Evolutionary conservation across 208 protist genomes (phyloP), one percentile per base, ranked within the genome.

Genomic region (Leishmania braziliensis): DNA sequence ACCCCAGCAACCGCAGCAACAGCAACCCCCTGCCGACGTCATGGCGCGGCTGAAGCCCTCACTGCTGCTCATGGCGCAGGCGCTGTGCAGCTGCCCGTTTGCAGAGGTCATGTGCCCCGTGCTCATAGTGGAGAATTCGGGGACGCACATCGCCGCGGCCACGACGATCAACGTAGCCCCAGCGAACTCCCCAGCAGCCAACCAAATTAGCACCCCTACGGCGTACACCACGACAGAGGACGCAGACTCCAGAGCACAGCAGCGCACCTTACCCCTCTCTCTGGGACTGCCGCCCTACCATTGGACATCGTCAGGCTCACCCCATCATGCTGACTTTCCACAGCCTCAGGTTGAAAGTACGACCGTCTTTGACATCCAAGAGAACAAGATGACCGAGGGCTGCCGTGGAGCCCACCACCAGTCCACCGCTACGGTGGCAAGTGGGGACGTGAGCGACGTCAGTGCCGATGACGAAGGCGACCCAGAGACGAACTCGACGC

Each of bases 71-170:
- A 79, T 84, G 73, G 78, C 80, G 75, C 73, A 86, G 54, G 12
- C 73, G 10, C 46, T 86, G 56, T 62, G 73, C 20, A 46, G 20
- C 33, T 86, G 78, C 48, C 65, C 71, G 4, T 23, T 81, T 16
- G 50, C 76, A 10, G 82, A 85, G 62, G 82, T 81, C 58, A 85
- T 85, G 82, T 85, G 82, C 43, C 82, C 82, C 0, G 82, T 75
- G 14, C 2, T 85, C 50, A 77, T 85, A 14, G 53, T 85, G 36
- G 82, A 63, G 10, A 75, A 75, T 33, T 33, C 62, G 6, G 79
- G 56, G 46, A 65, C 36, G 46, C 56, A 51, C 56, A 23, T 66
- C 75, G 18, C 60, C 23, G 60, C 53, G 12, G 58, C 58, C 26
- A 46, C 8, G 39, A 46, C 26, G n/a, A 46, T 5, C 10, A 58